Evolutionary conservation across 2,329 filamentous ascomycete species (phyloP).

Genomic region (Fusarium begoniae): DNA sequence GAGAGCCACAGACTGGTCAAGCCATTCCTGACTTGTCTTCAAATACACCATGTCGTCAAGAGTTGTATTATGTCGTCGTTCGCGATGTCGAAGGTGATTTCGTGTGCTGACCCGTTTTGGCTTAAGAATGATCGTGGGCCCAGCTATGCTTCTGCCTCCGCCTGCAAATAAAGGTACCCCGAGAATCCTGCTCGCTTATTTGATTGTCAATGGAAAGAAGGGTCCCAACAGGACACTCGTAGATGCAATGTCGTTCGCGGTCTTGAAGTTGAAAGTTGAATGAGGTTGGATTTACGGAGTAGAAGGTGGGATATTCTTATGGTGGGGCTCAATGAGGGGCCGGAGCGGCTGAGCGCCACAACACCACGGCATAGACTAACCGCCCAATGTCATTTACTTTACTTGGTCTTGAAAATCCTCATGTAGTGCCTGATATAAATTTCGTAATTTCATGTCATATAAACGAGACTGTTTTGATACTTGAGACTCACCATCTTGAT

Average conservation of each 20-base stretch:
- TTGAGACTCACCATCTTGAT: not conserved
- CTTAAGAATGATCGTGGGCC: not conserved
- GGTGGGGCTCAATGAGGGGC: constrained; percentile 29
- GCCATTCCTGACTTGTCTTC: constrained; percentile 87
- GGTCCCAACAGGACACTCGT: not conserved
- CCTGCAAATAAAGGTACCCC: not conserved
- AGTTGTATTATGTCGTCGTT: not conserved
- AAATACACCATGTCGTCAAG: constrained; percentile 73
- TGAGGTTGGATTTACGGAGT: constrained; percentile 23
- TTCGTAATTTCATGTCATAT: not conserved
- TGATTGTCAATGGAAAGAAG: not conserved
- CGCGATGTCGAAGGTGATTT: not conserved
- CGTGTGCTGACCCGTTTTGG: constrained; percentile 5
- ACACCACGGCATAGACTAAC: not conserved
- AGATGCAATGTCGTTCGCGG: constrained; percentile 9
- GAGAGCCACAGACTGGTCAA: constrained; percentile 85
- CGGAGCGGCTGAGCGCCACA: constrained; percentile 16
- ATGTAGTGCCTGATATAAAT: not conserved
- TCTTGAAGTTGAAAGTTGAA: constrained; percentile 24
- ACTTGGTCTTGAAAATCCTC: not conserved
- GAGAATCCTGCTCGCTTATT: not conserved
- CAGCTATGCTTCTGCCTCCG: not conserved
- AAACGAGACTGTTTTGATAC: not conserved
- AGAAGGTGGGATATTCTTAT: constrained; percentile 30
- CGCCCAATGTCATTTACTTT: not conserved